phyloP scores from a whole-genome alignment of 192 early-diverging fungal species.

The Phlyctochytrium bullatum region DNA sequence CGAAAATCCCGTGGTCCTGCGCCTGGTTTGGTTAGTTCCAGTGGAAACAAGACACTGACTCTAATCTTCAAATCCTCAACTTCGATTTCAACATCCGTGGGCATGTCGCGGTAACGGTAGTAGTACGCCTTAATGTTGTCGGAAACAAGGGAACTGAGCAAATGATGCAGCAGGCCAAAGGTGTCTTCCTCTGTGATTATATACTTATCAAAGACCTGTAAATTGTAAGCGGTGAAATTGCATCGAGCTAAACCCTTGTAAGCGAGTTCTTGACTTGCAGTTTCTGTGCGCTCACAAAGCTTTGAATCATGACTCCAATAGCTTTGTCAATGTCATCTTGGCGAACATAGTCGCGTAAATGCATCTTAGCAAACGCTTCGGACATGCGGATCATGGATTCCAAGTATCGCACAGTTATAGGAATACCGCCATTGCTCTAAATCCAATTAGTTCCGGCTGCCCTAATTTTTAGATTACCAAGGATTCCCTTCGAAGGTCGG shows the following conservation, averaged over 20 bases:
- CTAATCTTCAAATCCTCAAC: constrained; percentile 62
- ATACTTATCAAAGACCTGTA: constrained; percentile 79
- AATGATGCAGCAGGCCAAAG: constrained; percentile 75
- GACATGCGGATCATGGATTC: too few species aligned
- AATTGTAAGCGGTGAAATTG: neutral
- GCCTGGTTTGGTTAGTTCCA: too few species aligned
- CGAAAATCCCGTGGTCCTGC: too few species aligned
- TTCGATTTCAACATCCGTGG: constrained; percentile 58
- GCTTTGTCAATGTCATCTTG: too few species aligned
- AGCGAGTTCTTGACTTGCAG: constrained; percentile 81
- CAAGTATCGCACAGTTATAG: too few species aligned
- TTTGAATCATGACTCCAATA: too few species aligned
- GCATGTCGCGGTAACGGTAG: constrained; percentile 56
- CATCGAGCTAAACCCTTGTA: constrained; percentile 53
- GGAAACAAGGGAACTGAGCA: constrained; percentile 69
- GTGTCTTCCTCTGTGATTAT: constrained; percentile 72
- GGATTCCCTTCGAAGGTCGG: constrained; percentile 89
- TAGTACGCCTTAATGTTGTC: constrained; percentile 76
- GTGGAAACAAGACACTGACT: constrained; percentile 18
- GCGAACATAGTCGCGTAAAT: too few species aligned
- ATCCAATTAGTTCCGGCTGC: constrained; percentile 13
- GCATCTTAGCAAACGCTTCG: too few species aligned
- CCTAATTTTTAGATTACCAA: constrained; percentile 27
- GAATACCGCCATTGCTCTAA: constrained; percentile 31
- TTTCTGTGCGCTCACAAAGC: constrained; percentile 93